Evolutionary conservation across 2,329 filamentous ascomycete genomes (phyloP).

Genomic region (Fusarium lateritium): DNA sequence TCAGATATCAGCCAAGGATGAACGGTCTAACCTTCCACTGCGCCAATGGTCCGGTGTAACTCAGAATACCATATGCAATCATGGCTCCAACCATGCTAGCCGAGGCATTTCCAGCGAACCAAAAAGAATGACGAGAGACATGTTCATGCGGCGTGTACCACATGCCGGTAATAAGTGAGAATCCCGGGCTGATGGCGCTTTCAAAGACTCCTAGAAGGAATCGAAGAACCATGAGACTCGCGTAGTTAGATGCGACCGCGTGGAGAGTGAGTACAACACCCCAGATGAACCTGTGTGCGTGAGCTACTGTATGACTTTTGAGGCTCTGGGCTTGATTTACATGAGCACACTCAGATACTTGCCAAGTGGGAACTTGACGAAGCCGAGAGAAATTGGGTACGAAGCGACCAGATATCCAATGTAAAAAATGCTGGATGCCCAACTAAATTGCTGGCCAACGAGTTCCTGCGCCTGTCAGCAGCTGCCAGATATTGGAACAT

Average conservation of each 20-base stretch:
- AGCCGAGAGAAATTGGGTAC: conserved; percentile 21
- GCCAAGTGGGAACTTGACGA: conserved; percentile 23
- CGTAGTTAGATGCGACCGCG: conserved; percentile 7
- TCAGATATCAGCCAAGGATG: fast-evolving
- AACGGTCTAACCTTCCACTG: conserved; percentile 13
- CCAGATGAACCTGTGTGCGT: conserved; percentile 4
- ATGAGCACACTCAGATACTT: conserved; percentile 24
- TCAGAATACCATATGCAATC: conserved; percentile 19
- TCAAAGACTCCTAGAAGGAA: conserved; percentile 22
- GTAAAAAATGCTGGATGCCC: conserved; percentile 23
- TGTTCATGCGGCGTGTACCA: conserved; percentile 24
- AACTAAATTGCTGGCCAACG: conserved; percentile 20
- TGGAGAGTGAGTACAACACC: conserved; percentile 12
- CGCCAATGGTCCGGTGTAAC: neutral
- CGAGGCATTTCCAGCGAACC: conserved; percentile 22
- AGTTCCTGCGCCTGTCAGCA: neutral
- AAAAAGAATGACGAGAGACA: conserved; percentile 18
- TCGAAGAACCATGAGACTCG: conserved; percentile 7
- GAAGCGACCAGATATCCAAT: conserved; percentile 27
- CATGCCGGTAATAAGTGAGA: conserved; percentile 22
- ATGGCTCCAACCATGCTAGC: conserved; percentile 21
- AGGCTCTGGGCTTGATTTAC: neutral
- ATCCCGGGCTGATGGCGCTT: conserved; percentile 13
- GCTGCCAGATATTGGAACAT: too few relatives aligned
- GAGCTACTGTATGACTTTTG: too few relatives aligned